Evolutionary conservation across 1,284 basidiomycete species (phyloP).

Genomic region (Flammula alnicola): DNA sequence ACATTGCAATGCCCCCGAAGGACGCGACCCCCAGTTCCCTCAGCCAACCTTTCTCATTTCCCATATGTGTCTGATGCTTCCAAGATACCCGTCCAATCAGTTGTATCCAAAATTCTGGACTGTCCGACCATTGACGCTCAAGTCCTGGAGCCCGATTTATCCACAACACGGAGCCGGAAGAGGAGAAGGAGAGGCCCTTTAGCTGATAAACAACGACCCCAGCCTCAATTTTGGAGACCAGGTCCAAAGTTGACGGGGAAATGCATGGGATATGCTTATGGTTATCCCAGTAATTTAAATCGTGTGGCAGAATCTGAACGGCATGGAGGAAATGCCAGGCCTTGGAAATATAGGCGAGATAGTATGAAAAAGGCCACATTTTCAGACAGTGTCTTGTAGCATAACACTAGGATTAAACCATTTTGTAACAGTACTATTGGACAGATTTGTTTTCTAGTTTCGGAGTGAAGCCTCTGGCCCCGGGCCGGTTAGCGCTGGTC

Average conservation of each 20-base stretch:
- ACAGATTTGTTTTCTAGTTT: too few relatives aligned
- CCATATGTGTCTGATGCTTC: slow-evolving; percentile 34
- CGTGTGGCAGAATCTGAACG: slow-evolving; percentile 7
- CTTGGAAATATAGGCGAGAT: slow-evolving; percentile 19
- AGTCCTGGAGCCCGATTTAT: background rate
- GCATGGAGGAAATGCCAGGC: background rate
- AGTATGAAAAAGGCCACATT: slow-evolving; percentile 20
- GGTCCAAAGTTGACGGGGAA: slow-evolving; percentile 37
- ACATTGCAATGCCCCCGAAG: slow-evolving; percentile 33
- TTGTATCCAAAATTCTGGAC: slow-evolving; percentile 15
- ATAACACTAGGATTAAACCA: too few relatives aligned
- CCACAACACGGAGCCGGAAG: background rate
- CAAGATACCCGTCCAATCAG: slow-evolving; percentile 8
- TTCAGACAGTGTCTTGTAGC: background rate
- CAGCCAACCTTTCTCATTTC: slow-evolving; percentile 27
- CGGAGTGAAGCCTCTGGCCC: too few relatives aligned
- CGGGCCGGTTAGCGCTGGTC: too few relatives aligned
- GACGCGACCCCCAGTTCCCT: slow-evolving; percentile 41
- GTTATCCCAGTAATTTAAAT: slow-evolving; percentile 38
- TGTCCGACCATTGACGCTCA: slow-evolving; percentile 29
- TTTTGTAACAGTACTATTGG: too few relatives aligned
- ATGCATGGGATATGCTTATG: slow-evolving; percentile 44
- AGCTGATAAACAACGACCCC: slow-evolving; percentile 30
- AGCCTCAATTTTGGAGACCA: slow-evolving; percentile 42
- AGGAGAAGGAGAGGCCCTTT: slow-evolving; percentile 23